Percentiles rank a stretch among this genome's conserved stretches.
Evolutionary conservation across 148 eudicot genomes (phyloP).

Genomic region (Mesembryanthemum crystallinum): DNA sequence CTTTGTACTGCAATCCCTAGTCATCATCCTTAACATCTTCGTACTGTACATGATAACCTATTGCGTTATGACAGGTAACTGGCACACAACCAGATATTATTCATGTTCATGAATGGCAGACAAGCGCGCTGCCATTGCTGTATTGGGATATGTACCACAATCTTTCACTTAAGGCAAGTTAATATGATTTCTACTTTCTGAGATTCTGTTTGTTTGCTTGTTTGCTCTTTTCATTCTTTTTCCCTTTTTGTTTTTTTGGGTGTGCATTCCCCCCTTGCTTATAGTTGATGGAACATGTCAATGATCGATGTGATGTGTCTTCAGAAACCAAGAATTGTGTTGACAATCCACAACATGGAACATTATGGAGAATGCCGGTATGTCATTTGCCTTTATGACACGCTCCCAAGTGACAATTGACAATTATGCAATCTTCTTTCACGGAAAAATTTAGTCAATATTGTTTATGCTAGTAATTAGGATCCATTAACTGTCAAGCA

Average conservation of each 20-base stretch:
- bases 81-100: constrained; percentile 77
- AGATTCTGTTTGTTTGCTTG: not conserved
- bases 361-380: constrained; percentile 93
- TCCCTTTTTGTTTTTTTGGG: not conserved
- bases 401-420: not conserved
- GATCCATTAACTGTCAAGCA: not conserved
- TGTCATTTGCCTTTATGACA: not conserved
- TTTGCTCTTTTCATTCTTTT: not conserved
- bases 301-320: constrained; percentile 18
- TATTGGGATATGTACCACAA: constrained; percentile 87
- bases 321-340: constrained; percentile 78
- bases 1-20: not conserved
- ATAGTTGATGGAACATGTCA: not conserved
- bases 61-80: constrained; percentile 49
- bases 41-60: not conserved
- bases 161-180: constrained; percentile 70
- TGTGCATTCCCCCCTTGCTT: not conserved
- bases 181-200: not conserved
- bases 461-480: not conserved
- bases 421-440: not conserved
- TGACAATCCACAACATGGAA: constrained; percentile 96
- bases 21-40: not conserved
- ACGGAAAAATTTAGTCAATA: not conserved
- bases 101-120: constrained; percentile 94
- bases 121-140: constrained; percentile 64